A percentile compares a stretch with the other conserved stretches of the same genome.
phyloP scores from a whole-genome alignment of 2,329 filamentous ascomycete species.

The Cercospora citrullina region DNA sequence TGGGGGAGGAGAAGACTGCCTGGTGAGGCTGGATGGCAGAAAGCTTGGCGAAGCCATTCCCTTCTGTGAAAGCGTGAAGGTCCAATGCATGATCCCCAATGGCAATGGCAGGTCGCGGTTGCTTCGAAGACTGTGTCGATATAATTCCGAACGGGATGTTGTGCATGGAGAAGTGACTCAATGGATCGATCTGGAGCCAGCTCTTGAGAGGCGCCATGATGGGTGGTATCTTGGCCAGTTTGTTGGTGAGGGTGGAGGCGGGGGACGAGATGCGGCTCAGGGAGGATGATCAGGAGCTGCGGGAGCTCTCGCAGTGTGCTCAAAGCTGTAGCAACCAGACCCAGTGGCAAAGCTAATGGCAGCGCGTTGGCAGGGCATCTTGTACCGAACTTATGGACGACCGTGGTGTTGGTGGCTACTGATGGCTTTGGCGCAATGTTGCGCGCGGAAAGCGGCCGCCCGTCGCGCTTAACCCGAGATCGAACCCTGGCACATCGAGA shows the following conservation, averaged over 20 bases:
- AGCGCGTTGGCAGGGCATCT: background rate
- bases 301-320: background rate
- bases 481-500: background rate
- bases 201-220: slow-evolving; percentile 46
- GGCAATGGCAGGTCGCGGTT: slow-evolving; percentile 66
- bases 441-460: background rate
- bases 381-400: background rate
- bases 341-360: background rate
- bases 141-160: slow-evolving; percentile 87
- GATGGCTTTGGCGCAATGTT: background rate
- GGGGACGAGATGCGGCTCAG: slow-evolving; percentile 1
- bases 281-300: slow-evolving; percentile 5
- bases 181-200: slow-evolving; percentile 61
- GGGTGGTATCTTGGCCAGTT: slow-evolving; percentile 36
- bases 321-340: background rate
- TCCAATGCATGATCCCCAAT: slow-evolving; percentile 74
- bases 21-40: slow-evolving; percentile 59
- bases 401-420: background rate
- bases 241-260: background rate
- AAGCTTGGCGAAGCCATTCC: slow-evolving; percentile 60
- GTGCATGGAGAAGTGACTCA: slow-evolving; percentile 70
- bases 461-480: slow-evolving; percentile 1
- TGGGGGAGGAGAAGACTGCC: slow-evolving; percentile 63
- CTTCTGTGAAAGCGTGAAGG: slow-evolving; percentile 60
- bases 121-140: slow-evolving; percentile 57